These are phyloP conservation scores for Candida cerambycidarum DNA, from an alignment of 805 yeast species.

Conservation along the genomic window DNA sequence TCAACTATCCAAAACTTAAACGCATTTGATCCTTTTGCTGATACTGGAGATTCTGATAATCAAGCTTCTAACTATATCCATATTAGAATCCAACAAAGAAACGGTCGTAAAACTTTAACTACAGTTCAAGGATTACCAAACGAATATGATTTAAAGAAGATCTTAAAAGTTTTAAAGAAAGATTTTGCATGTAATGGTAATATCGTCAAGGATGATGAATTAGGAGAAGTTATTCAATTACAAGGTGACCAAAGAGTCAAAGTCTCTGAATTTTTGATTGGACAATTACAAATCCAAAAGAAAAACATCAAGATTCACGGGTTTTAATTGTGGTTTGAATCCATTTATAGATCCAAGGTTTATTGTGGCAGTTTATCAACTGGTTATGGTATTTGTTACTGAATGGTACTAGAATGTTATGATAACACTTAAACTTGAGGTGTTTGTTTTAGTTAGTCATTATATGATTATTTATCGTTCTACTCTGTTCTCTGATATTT, in stretches of 20 bases:
- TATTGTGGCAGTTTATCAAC: neutral
- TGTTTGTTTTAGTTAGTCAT: slow-evolving; percentile 4
- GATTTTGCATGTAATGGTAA: slow-evolving; percentile 99
- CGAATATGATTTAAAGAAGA: slow-evolving; percentile 93
- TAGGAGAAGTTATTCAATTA: slow-evolving; percentile 95
- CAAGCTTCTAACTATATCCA: slow-evolving; percentile 95
- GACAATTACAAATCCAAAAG: slow-evolving; percentile 87
- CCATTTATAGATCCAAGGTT: neutral
- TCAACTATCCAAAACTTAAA: slow-evolving; percentile 90
- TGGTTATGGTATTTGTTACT: neutral
- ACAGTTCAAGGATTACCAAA: slow-evolving; percentile 97
- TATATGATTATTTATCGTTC: neutral
- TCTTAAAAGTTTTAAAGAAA: slow-evolving; percentile 89
- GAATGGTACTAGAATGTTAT: neutral
- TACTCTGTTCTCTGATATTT: neutral
- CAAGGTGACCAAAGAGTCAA: slow-evolving; percentile 99
- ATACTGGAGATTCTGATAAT: slow-evolving; percentile 98
- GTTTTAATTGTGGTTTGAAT: slow-evolving; percentile 50
- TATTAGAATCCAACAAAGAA: slow-evolving; percentile 98
- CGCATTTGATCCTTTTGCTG: slow-evolving; percentile 98
- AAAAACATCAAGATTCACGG: slow-evolving; percentile 98
- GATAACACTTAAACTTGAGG: neutral
- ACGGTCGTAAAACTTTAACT: slow-evolving; percentile 97
- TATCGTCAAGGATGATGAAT: slow-evolving; percentile 92
- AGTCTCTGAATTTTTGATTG: slow-evolving; percentile 87